phyloP scores from a whole-genome alignment of 176 grass and related monocot genomes.

The Puya raimondii region DNA sequence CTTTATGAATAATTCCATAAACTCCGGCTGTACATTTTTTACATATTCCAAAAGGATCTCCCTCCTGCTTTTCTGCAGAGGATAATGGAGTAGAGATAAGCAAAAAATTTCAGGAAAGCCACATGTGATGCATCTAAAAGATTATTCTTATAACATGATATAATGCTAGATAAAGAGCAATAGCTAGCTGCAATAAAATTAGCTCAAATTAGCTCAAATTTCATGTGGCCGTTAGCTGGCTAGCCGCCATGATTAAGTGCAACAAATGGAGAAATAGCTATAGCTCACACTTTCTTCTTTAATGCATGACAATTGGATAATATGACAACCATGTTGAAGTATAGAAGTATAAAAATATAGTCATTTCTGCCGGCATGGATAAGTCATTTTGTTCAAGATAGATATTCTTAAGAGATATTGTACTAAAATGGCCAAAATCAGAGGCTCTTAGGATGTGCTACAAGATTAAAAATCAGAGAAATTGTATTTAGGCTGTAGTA shows the following conservation, averaged over 20 bases:
- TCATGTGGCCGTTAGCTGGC: neutral
- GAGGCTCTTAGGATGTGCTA: too few species aligned
- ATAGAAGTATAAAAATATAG: neutral
- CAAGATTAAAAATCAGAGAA: too few species aligned
- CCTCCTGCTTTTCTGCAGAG: conserved; percentile 66
- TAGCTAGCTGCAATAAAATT: neutral
- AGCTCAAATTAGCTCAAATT: neutral
- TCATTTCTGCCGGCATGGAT: too few species aligned
- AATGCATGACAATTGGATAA: neutral
- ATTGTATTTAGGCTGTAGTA: too few species aligned
- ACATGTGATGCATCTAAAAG: neutral
- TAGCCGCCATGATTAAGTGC: neutral
- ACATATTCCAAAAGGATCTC: conserved; percentile 88
- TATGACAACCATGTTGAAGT: neutral
- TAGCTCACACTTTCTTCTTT: neutral
- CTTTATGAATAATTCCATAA: conserved; percentile 92
- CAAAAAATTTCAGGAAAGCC: neutral
- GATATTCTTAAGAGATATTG: too few species aligned
- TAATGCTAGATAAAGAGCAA: neutral
- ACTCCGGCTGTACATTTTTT: conserved; percentile 81
- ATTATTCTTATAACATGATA: neutral
- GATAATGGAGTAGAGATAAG: conserved; percentile 22
- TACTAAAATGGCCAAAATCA: too few species aligned
- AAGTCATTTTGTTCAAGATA: too few species aligned
- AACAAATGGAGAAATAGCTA: neutral